A percentile compares a stretch with the other conserved stretches of the same genome.
Evolutionary conservation across 2,329 filamentous ascomycete genomes (phyloP).

Genomic region (Nannizziopsis barbatae): DNA sequence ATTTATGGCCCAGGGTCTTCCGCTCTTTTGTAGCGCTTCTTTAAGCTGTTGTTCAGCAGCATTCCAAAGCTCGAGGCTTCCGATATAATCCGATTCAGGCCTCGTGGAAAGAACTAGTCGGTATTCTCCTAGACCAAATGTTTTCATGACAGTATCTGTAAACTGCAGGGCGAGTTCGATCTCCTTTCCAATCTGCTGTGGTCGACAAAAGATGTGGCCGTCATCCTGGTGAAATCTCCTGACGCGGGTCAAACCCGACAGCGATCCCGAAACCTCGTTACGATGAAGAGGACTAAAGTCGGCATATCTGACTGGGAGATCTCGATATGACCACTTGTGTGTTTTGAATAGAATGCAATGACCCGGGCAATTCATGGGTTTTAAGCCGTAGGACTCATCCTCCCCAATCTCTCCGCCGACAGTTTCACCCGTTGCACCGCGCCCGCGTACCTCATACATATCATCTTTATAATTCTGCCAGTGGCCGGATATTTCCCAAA

Average conservation of each 20-base stretch:
- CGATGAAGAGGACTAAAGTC: constrained; percentile 82
- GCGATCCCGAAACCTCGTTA: constrained; percentile 70
- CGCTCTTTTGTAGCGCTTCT: constrained; percentile 51
- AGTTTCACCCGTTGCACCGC: constrained; percentile 37
- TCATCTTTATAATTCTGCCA: constrained; percentile 84
- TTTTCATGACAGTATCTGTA: constrained; percentile 58
- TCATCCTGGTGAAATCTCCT: constrained; percentile 85
- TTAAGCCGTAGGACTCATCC: constrained; percentile 67
- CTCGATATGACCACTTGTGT: constrained; percentile 61
- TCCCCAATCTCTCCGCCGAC: constrained; percentile 33
- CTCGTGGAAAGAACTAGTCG: constrained; percentile 67
- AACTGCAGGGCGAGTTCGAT: constrained; percentile 65
- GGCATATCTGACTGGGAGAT: constrained; percentile 71
- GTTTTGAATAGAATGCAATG: constrained; percentile 76
- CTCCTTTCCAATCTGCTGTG: constrained; percentile 61
- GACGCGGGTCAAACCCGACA: constrained; percentile 73
- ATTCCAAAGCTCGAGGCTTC: constrained; percentile 57
- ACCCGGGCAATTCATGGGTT: constrained; percentile 88
- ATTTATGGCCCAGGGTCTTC: constrained; percentile 61
- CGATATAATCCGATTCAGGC: constrained; percentile 66
- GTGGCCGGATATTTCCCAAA: constrained; percentile 79
- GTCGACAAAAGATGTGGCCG: constrained; percentile 79
- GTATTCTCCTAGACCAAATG: constrained; percentile 61
- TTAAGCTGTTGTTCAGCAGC: constrained; percentile 57
- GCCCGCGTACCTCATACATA: constrained; percentile 67